Evolutionary conservation across 805 yeast species (phyloP), one percentile per base, ranked within the genome.

Genomic region (Candida glaebosa): DNA sequence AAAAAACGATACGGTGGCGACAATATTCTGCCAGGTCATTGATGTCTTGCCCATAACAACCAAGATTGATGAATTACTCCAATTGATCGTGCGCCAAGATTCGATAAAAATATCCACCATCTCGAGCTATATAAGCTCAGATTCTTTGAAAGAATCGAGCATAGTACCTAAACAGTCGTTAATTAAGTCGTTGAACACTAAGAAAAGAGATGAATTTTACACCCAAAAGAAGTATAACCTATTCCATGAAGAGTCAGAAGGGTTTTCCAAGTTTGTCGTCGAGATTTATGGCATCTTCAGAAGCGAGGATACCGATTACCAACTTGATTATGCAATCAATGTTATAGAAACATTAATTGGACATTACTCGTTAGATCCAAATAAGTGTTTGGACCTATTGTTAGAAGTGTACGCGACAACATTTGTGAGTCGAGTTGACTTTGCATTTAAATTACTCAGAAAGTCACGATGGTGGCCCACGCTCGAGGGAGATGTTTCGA

Each of bases 231-330:
- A 81, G 48, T 87, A 69, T 63, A 84, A 85, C 43, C 64, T 88
- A 14, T 52, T 87, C 5, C 77, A 80, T 38, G 96, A 90, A 58
- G 84, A 84, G 46, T 67, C 80, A 18, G 88, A 84, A 54, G 97
- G 96, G 1, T 89, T 78, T 60, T 61, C 95, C 9, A 81, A 79
- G 49, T 63, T 86, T 24, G 57, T 80, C 1, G 71, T 71, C 2
- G 78, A 81, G 37, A 46, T 84, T 9, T 58, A 65, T 40, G 46
- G 60, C 2, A 69, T 79, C 1, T 63, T 75, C 40, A 51, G 54
- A 18, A 26, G 44, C 16, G 62, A 65, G 2, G 72, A 74, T 41
- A 59, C 74, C 5, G 46, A 52, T 3, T 63, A 52, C 31, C 73
- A 76, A 50, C 61, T 78, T 0, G 61, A 65, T 1, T 69, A 67